Conservation (phyloP, 208 protist genomes). For the Trypanosomatidae sp. region DNA sequence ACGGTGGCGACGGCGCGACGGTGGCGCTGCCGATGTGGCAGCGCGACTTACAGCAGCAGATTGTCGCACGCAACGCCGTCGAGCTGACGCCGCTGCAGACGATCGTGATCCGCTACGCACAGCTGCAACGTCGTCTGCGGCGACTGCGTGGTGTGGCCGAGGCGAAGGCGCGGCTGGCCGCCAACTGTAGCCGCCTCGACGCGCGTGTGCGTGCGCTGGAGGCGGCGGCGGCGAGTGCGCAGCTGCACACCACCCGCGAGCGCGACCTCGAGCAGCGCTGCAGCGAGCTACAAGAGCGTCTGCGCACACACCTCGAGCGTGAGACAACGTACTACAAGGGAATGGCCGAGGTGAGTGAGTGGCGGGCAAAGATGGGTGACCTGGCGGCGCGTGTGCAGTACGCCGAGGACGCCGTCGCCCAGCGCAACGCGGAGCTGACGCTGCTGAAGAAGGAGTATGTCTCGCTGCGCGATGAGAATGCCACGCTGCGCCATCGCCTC, state of each 20-base stretch:
- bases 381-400: conserved; percentile 5
- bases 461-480: conserved; percentile 39
- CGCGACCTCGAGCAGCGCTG: conserved; percentile 26
- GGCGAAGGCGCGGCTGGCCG: conserved; percentile 13
- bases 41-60: conserved; percentile 18
- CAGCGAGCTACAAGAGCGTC: conserved; percentile 20
- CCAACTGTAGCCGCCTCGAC: conserved; percentile 12
- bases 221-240: conserved; percentile 15
- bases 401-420: conserved; percentile 12
- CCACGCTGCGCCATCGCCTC: conserved; percentile 16
- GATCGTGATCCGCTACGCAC: conserved; percentile 26
- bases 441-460: conserved; percentile 51
- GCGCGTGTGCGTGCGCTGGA: conserved; percentile 38
- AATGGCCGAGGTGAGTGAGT: conserved; percentile 13
- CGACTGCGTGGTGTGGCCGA: conserved; percentile 20
- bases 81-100: conserved; percentile 30
- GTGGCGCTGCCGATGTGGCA: too few relatives aligned
- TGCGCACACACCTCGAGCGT: conserved; percentile 21
- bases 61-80: conserved; percentile 30
- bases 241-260: conserved; percentile 23
- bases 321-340: conserved; percentile 46
- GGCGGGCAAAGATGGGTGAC: conserved; percentile 8
- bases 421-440: conserved; percentile 29
- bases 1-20: too few relatives aligned
- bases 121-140: conserved; percentile 16